Conservation (phyloP, 1,139 yeast species). For the Nematodospora anomalae region DNA sequence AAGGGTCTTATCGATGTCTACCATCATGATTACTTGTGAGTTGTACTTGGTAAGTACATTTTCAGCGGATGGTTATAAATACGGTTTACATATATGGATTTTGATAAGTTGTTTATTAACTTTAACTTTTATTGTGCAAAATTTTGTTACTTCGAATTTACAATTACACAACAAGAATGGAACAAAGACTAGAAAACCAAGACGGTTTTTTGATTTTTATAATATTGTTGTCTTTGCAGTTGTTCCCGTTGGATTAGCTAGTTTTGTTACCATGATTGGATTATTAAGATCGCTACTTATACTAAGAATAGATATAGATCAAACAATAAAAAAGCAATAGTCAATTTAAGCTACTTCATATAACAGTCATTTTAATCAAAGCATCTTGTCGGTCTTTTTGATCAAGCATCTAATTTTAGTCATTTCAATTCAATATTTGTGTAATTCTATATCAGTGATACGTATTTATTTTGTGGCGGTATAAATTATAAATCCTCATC, state of each 20-base stretch:
- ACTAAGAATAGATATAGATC: constrained; percentile 68
- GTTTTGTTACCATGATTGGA: constrained; percentile 89
- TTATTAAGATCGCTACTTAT: constrained; percentile 72
- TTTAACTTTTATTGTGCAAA: constrained; percentile 79
- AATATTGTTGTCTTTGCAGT: constrained; percentile 94
- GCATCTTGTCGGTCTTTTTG: too few species aligned
- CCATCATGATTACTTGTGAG: constrained; percentile 69
- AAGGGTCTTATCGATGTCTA: constrained; percentile 78
- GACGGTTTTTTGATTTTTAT: constrained; percentile 73
- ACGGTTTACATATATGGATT: constrained; percentile 89
- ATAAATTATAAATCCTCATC: too few species aligned
- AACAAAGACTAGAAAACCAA: constrained; percentile 26
- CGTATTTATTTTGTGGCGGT: too few species aligned
- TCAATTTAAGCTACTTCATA: too few species aligned
- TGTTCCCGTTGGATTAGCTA: constrained; percentile 93
- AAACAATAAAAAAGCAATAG: constrained; percentile 10
- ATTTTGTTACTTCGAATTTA: constrained; percentile 83
- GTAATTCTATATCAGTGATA: too few species aligned
- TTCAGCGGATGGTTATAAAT: constrained; percentile 49
- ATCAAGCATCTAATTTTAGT: too few species aligned
- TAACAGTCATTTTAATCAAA: too few species aligned
- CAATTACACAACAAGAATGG: constrained; percentile 39
- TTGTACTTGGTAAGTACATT: constrained; percentile 65
- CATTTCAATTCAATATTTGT: too few species aligned
- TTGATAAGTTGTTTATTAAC: constrained; percentile 83